Evolutionary conservation across 495 filamentous ascomycete species (phyloP), one percentile per base, ranked within the genome.

Genomic region (Penicillium bovifimosum): DNA sequence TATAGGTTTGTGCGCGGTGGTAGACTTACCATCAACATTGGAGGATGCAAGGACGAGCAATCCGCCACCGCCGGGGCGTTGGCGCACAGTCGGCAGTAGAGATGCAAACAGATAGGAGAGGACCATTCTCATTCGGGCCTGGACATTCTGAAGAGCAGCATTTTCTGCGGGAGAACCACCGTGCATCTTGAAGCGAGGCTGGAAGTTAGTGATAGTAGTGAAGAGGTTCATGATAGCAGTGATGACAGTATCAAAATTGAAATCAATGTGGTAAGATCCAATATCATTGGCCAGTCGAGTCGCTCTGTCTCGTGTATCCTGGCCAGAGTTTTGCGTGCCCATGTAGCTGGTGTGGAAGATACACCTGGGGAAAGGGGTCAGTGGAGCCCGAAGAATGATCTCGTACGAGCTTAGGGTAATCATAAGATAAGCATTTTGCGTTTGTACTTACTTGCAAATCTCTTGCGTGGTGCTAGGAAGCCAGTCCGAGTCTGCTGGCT

Each of bases 91-190:
- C 0, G 85, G 81, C 1, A 89, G 67, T 27, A 88, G 61, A 43
- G 86, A 84, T 0, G 83, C 86, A 67, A 89, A 89, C 8, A 83
- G 62, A 63, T 95, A 95, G 1, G 87, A 78, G 0, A 84, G 53
- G 2, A 95, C 88, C 90, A 96, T 96, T 47, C 91, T 72, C 8
- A 78, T 65, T 2, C 90, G 74, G 2, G 90, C 89, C 62, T 96
- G 90, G 16, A 95, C 81, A 59, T 90, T 91, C 60, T 92, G 92
- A 16, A 92, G 66, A 5, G 85, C 86, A 11, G 88, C 66, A 45
- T 86, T 89, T 57, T 86, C 82, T 0, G 78, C 65, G 4, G 58
- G 52, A 11, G 64, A 71, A 6, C 86, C 89, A 20, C 86, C 87
- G 41, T 88, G 69, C 18, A 83, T 78, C 63, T 83, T 86, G 71